Percentiles rank a stretch among this genome's conserved stretches.
Evolutionary conservation across 202 grass and related monocot genomes (phyloP).

Genomic region (Miscanthus sacchariflorus): DNA sequence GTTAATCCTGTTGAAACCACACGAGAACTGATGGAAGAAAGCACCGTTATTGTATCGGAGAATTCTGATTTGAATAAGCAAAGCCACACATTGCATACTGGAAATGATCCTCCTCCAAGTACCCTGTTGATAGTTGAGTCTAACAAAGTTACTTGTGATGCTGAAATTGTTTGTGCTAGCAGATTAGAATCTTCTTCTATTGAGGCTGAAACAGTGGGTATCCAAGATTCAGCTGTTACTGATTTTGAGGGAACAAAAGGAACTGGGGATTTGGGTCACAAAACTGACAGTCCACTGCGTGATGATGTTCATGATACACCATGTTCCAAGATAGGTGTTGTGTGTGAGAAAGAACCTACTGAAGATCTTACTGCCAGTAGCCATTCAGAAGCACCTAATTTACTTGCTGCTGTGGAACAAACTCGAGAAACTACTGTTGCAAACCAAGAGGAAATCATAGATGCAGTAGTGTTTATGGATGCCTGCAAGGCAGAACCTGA

Average conservation of each 20-base stretch:
- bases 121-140: neutral
- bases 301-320: slow-evolving; percentile 18
- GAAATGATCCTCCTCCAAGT: slow-evolving; percentile 25
- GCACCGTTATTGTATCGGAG: neutral
- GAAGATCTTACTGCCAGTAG: neutral
- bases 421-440: slow-evolving; percentile 25
- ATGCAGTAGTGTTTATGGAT: neutral
- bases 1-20: too few relatives aligned
- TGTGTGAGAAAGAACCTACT: slow-evolving; percentile 22
- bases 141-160: slow-evolving; percentile 29
- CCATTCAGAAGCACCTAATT: slow-evolving; percentile 30
- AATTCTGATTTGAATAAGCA: slow-evolving; percentile 26
- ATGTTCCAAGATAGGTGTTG: neutral
- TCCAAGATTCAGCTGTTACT: slow-evolving; percentile 7
- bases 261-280: slow-evolving; percentile 17
- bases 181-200: slow-evolving; percentile 31
- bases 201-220: slow-evolving; percentile 31
- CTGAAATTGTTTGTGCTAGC: slow-evolving; percentile 10
- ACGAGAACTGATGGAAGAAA: neutral
- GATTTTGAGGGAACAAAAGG: slow-evolving; percentile 2
- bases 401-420: slow-evolving; percentile 33
- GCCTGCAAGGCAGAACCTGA: neutral
- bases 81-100: slow-evolving; percentile 7
- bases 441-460: slow-evolving; percentile 12
- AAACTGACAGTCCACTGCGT: neutral